Conservation (phyloP, 2,329 filamentous ascomycete genomes). For the Cytospora chrysosperma region DNA sequence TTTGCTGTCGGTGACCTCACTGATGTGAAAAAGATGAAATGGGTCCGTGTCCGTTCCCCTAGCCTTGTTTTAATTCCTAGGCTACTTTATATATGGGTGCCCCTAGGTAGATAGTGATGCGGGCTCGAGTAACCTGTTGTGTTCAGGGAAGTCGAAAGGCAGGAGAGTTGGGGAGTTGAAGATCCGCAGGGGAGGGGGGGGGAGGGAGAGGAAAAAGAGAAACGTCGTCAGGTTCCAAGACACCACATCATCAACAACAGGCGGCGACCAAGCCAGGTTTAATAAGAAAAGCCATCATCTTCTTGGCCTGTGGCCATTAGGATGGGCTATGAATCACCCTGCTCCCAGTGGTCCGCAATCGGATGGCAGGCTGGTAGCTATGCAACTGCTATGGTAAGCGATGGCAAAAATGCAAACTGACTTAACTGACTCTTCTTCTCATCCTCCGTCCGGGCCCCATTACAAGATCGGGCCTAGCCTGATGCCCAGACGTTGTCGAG, state of each 20-base stretch:
- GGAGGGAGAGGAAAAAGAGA: slow-evolving; percentile 2
- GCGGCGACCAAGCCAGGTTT: slow-evolving; percentile 5
- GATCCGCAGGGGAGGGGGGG: no score
- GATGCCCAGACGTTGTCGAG: not conserved
- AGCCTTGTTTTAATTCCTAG: no score
- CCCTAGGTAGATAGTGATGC: no score
- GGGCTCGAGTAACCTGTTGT: no score
- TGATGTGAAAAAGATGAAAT: no score
- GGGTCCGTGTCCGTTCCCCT: no score
- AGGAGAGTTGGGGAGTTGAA: no score
- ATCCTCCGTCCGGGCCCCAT: slow-evolving; percentile 12
- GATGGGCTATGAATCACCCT: slow-evolving; percentile 6
- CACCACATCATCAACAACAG: slow-evolving; percentile 2
- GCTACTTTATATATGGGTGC: no score
- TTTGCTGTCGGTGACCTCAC: no score
- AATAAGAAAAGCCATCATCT: not conserved
- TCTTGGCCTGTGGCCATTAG: slow-evolving; percentile 1
- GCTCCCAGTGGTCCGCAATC: slow-evolving; percentile 14
- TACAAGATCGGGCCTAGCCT: slow-evolving; percentile 6
- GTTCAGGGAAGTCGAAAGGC: no score
- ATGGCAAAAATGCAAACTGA: slow-evolving; percentile 15
- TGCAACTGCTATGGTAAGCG: no score
- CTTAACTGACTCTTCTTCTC: slow-evolving; percentile 6
- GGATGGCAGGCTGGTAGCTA: slow-evolving; percentile 9
- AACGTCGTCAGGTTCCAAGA: not conserved